Evolutionary conservation across 108 stramenopile species (phyloP).

Genomic region (Pseudonitzschia multiseries): DNA sequence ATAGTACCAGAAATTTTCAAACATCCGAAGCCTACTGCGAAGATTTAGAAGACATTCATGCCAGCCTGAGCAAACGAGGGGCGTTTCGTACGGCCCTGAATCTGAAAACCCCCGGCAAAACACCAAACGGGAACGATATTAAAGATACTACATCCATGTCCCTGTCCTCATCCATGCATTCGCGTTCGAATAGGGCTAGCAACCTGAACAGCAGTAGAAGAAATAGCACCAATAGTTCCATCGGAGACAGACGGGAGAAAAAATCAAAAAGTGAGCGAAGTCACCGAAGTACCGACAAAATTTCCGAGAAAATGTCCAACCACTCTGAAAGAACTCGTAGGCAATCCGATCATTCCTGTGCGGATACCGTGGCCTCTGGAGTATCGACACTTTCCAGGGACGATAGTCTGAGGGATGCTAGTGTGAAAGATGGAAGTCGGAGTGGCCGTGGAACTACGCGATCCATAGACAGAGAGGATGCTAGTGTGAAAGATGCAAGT

Average conservation of each 20-base stretch:
- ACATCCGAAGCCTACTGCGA: neutral
- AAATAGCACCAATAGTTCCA: neutral
- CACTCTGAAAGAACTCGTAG: neutral
- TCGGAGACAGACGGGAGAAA: neutral
- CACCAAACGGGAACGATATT: neutral
- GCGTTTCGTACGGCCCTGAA: neutral
- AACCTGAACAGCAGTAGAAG: neutral
- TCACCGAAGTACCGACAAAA: neutral
- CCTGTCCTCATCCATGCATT: neutral
- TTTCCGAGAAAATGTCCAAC: neutral
- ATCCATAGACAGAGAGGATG: neutral
- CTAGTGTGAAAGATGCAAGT: no score
- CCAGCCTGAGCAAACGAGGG: constrained; percentile 7
- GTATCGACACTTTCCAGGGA: neutral
- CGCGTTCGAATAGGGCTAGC: neutral
- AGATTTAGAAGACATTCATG: constrained; percentile 7
- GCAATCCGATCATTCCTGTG: neutral
- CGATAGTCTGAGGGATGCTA: neutral
- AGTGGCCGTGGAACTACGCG: neutral
- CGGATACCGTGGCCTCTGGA: neutral
- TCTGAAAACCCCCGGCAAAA: neutral
- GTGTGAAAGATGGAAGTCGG: neutral
- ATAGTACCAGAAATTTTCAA: neutral
- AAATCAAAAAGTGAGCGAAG: neutral
- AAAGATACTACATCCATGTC: no score